Evolutionary conservation across 129 eudicot genomes (phyloP), one percentile per base, ranked within the genome.

Genomic region (Cynara cardunculus): DNA sequence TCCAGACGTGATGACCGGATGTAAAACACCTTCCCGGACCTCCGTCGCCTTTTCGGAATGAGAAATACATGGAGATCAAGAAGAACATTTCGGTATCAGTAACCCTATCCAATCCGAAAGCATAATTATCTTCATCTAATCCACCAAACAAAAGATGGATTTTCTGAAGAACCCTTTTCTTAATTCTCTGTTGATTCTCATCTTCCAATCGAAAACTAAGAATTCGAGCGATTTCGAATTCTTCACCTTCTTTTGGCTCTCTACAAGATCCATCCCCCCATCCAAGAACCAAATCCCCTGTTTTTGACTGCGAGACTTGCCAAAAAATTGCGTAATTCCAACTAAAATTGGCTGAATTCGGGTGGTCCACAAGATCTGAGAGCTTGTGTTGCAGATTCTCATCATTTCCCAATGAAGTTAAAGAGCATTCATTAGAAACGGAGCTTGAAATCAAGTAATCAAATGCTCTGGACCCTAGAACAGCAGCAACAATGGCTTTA

Each of bases 261-360:
- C 99, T 86, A 65, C 99, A 96, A 78, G 85, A 91, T 30, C 99
- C 99, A 81, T 92, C 99, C 21, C 99, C 99, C 99, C 99, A 96
- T 24, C 97, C 96, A 1, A 96, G 73, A 12, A 92, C 95, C 85
- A 92, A 76, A 80, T 96, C 97, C 5, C 97, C 97, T 0, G 87
- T 44, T 80, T 84, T 92, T 0, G 97, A 88, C 73, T 74, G 74
- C n/a, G 93, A 90, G 41, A 90, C 70, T 77, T 92, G 99, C 97
- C 97, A 95, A 39, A 95, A 92, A 22, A 95, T 88, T 0, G 97
- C 97, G 74, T 92, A 95, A 78, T 95, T 95, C 99, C 99, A 95
- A 41, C 92, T 87, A 44, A 92, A 95, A 80, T 88, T 84, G 25
- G 80, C 59, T 0, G 87, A 71, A 35, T 89, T 90, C 0, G 93